Percentiles rank a stretch among this genome's conserved stretches.
Evolutionary conservation across 345 rosid species (phyloP).

Genomic region (Erodium maritimum): DNA sequence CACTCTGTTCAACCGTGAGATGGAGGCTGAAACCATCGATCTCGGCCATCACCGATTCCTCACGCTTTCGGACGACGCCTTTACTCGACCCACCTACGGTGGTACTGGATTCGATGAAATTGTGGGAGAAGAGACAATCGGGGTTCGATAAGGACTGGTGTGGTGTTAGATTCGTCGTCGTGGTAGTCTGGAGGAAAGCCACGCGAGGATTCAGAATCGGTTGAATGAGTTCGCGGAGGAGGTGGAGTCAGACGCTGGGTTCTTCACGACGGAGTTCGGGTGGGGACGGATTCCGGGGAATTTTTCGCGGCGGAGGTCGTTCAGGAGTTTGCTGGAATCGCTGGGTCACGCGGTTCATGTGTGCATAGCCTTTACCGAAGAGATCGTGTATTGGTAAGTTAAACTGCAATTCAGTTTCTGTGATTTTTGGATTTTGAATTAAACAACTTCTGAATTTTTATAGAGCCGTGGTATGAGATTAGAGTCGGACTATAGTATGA

Average conservation of each 20-base stretch:
- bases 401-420: not conserved
- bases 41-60: too few species aligned
- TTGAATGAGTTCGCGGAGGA: slow-evolving; percentile 22
- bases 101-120: too few species aligned
- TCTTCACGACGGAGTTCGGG: slow-evolving; percentile 16
- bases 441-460: not conserved
- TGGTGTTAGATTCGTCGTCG: too few species aligned
- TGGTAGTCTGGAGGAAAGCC: slow-evolving; percentile 50
- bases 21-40: too few species aligned
- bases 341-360: slow-evolving; percentile 73
- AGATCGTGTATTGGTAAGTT: slow-evolving; percentile 53
- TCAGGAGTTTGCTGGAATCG: slow-evolving; percentile 54
- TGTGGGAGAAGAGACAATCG: too few species aligned
- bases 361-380: slow-evolving; percentile 36
- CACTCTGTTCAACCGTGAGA: too few species aligned
- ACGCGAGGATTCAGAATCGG: slow-evolving; percentile 40
- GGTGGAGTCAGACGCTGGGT: slow-evolving; percentile 8
- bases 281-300: slow-evolving; percentile 28
- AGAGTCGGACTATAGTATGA: not conserved
- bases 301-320: slow-evolving; percentile 36
- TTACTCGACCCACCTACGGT: too few species aligned
- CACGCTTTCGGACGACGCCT: too few species aligned
- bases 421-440: not conserved
- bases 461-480: not conserved
- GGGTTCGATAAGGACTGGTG: too few species aligned